A percentile compares a stretch with the other conserved stretches of the same genome.
Evolutionary conservation across 441 rosid species (phyloP).

Genomic region (Erodium moschatum): DNA sequence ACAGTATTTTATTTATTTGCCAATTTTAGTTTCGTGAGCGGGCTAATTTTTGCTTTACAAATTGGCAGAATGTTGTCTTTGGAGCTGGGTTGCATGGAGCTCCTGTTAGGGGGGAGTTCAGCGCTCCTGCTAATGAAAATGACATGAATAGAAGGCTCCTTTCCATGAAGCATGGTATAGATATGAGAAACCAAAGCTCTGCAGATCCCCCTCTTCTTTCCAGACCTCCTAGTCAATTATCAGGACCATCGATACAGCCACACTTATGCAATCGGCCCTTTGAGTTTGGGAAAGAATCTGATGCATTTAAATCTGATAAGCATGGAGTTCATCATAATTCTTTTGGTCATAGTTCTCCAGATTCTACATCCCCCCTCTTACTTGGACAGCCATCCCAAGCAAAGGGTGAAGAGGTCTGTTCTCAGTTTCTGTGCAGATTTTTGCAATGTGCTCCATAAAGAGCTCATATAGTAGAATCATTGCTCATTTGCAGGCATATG

Average conservation of each 20-base stretch:
- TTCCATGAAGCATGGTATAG: constrained; percentile 13
- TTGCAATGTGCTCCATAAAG: background rate
- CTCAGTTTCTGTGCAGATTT: background rate
- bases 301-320: background rate
- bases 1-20: background rate
- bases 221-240: constrained; percentile 16
- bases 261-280: constrained; percentile 11
- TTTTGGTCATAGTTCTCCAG: background rate
- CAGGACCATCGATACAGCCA: constrained; percentile 8
- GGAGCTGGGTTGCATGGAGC: constrained; percentile 17
- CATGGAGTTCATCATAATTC: background rate
- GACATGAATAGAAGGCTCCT: constrained; percentile 21
- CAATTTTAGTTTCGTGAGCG: background rate
- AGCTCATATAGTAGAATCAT: background rate
- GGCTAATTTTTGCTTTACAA: background rate
- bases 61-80: constrained; percentile 3
- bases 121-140: constrained; percentile 15
- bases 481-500: constrained; percentile 33
- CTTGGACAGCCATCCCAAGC: background rate
- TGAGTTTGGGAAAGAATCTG: background rate
- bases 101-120: constrained; percentile 23
- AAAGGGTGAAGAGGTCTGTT: constrained; percentile 2
- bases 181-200: constrained; percentile 17
- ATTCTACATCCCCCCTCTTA: background rate
- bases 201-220: constrained; percentile 21